These are phyloP conservation scores for Botrytis aclada DNA, from an alignment of 2,329 filamentous ascomycete genomes.

Conservation along the genomic window DNA sequence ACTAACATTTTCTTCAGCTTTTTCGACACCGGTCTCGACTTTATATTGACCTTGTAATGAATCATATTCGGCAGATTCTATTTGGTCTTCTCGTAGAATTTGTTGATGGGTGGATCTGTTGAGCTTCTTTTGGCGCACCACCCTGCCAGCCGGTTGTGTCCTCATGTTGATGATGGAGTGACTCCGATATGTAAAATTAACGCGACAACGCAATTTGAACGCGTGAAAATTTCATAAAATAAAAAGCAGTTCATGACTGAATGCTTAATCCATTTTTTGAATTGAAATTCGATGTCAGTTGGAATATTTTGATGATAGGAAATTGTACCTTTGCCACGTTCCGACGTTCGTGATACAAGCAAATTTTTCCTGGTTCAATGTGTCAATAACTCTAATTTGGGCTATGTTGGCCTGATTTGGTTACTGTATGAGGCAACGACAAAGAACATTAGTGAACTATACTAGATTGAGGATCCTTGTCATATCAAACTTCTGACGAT, in stretches of 20 bases:
- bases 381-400: slow-evolving; percentile 20
- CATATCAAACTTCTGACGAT: slow-evolving; percentile 18
- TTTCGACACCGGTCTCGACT: slow-evolving; percentile 95
- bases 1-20: slow-evolving; percentile 95
- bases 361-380: slow-evolving; percentile 20
- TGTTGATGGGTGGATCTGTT: slow-evolving; percentile 32
- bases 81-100: slow-evolving; percentile 82
- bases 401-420: slow-evolving; percentile 7
- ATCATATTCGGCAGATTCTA: slow-evolving; percentile 80
- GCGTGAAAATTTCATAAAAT: slow-evolving; percentile 31
- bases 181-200: slow-evolving; percentile 19
- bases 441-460: slow-evolving; percentile 5
- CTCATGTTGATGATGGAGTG: slow-evolving; percentile 27
- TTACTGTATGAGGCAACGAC: slow-evolving; percentile 5
- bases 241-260: slow-evolving; percentile 31
- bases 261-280: slow-evolving; percentile 27
- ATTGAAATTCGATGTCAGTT: slow-evolving; percentile 27
- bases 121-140: slow-evolving; percentile 58
- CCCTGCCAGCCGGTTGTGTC: slow-evolving; percentile 37
- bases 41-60: slow-evolving; percentile 71
- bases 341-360: slow-evolving; percentile 20
- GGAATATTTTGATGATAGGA: slow-evolving; percentile 32
- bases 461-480: slow-evolving; percentile 2
- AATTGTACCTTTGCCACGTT: slow-evolving; percentile 17
- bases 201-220: slow-evolving; percentile 25